Conservation (phyloP, 495 filamentous ascomycete species). For the Penicillium lagena region DNA sequence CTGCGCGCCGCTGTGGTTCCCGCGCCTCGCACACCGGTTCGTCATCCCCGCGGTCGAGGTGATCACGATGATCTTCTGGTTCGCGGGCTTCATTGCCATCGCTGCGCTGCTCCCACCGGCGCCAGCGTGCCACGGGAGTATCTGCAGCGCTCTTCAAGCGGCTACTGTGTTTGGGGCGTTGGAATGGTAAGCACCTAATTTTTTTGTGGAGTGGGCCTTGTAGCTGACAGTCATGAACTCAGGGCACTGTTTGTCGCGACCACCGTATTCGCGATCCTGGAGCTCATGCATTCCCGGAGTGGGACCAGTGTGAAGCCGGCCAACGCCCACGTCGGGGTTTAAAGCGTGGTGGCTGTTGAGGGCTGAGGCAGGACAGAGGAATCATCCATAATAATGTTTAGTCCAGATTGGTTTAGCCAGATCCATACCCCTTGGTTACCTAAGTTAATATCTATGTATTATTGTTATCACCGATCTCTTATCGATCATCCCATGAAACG, state of each 20-base stretch:
- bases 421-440: no score
- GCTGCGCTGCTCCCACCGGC: slow-evolving; percentile 49
- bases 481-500: no score
- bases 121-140: slow-evolving; percentile 31
- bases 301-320: not conserved
- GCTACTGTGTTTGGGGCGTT: slow-evolving; percentile 39
- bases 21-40: slow-evolving; percentile 46
- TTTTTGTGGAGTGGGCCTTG: no score
- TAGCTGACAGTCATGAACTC: not conserved
- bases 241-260: slow-evolving; percentile 50
- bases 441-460: no score
- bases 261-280: slow-evolving; percentile 20
- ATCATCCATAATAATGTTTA: no score
- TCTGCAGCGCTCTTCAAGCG: slow-evolving; percentile 39
- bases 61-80: slow-evolving; percentile 42
- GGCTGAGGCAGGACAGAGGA: no score
- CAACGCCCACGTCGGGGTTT: not conserved
- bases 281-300: not conserved
- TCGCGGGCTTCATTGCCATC: slow-evolving; percentile 63
- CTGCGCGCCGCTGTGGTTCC: slow-evolving; percentile 49
- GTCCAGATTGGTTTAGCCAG: no score
- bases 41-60: slow-evolving; percentile 10
- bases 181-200: slow-evolving; percentile 32
- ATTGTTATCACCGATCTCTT: no score
- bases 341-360: not conserved